Conservation (phyloP, 2,329 filamentous ascomycete species). For the Phialophora expanda region DNA sequence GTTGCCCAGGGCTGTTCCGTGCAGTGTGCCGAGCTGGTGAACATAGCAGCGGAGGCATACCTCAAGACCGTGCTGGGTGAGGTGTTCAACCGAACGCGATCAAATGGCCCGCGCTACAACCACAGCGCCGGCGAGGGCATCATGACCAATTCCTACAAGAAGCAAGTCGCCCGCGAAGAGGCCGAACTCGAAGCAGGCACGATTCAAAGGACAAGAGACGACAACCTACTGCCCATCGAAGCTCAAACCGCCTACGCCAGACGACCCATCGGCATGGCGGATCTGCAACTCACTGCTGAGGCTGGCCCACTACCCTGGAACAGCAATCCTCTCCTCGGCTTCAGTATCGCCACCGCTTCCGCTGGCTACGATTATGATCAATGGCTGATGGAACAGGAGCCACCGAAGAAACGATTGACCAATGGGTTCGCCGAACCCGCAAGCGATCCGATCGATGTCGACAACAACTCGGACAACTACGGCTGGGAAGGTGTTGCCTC, state of each 20-base stretch:
- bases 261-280: constrained; percentile 74
- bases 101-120: constrained; percentile 61
- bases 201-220: constrained; percentile 70
- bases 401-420: neutral
- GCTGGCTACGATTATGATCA: constrained; percentile 77
- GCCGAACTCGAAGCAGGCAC: constrained; percentile 74
- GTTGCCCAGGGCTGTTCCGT: constrained; percentile 59
- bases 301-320: constrained; percentile 77
- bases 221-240: constrained; percentile 79
- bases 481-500: constrained; percentile 66
- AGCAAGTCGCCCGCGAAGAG: constrained; percentile 77
- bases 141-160: constrained; percentile 77
- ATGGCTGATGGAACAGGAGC: constrained; percentile 53
- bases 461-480: constrained; percentile 64
- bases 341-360: constrained; percentile 72
- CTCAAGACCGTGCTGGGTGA: constrained; percentile 65
- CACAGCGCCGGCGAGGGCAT: constrained; percentile 73
- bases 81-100: constrained; percentile 60
- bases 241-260: constrained; percentile 75
- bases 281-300: constrained; percentile 75
- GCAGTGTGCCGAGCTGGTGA: constrained; percentile 64
- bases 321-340: constrained; percentile 76
- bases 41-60: constrained; percentile 66
- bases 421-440: constrained; percentile 30
- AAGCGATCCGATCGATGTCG: constrained; percentile 42